Conservation (phyloP, 225 moss, liverwort and hornwort species). For the Marchantia paleacea region DNA sequence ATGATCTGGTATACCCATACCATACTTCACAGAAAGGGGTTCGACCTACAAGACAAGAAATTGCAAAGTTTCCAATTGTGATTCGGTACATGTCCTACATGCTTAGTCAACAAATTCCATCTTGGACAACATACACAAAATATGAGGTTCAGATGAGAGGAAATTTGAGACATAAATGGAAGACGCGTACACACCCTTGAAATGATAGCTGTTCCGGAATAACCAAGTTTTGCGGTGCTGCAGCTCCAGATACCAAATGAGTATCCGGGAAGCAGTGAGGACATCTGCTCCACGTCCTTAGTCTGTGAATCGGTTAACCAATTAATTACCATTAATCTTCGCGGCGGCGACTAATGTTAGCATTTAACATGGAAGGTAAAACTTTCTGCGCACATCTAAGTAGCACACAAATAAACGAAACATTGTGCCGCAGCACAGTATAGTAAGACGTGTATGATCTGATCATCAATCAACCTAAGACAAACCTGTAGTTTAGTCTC, state of each 20-base stretch:
- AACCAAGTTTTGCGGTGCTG: constrained; percentile 85
- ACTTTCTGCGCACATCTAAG: too few relatives aligned
- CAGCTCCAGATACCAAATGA: constrained; percentile 79
- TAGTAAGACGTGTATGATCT: not conserved
- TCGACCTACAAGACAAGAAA: constrained; percentile 47
- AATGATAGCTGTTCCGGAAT: constrained; percentile 87
- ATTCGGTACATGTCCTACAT: not conserved
- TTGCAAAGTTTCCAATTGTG: not conserved
- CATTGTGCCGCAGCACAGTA: too few relatives aligned
- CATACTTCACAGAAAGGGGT: constrained; percentile 72
- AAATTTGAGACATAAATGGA: not conserved
- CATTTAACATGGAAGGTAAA: not conserved
- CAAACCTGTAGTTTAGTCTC: constrained; percentile 92
- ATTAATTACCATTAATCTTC: not conserved
- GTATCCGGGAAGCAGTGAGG: constrained; percentile 49
- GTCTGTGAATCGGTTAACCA: constrained; percentile 38
- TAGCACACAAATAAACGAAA: too few relatives aligned
- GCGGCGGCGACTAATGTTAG: not conserved
- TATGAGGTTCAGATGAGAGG: not conserved
- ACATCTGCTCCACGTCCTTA: constrained; percentile 72
- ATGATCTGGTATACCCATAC: constrained; percentile 68
- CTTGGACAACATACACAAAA: not conserved
- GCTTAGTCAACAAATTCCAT: not conserved
- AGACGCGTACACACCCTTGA: constrained; percentile 51
- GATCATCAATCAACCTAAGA: not conserved